These are phyloP conservation scores for Boletus sp. DNA, from an alignment of 768 basidiomycete species.

Conservation along the genomic window DNA sequence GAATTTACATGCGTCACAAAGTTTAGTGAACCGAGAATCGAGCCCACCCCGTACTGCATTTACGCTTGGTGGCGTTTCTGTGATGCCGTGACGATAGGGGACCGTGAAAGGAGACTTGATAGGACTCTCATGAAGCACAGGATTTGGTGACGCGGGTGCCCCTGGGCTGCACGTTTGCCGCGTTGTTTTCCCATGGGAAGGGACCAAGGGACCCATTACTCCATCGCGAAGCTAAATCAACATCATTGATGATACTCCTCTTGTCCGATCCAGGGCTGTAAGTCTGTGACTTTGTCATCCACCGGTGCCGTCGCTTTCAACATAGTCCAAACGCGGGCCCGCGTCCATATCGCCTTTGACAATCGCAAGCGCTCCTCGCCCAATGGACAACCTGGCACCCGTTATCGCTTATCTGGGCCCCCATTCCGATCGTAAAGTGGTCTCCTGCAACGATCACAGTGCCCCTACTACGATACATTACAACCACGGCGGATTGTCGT, in stretches of 20 bases:
- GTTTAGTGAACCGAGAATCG: slow-evolving; percentile 9
- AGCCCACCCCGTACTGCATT: slow-evolving; percentile 1
- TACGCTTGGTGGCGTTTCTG: slow-evolving; percentile 9
- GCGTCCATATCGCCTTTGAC: not conserved
- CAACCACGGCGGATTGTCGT: slow-evolving; percentile 21
- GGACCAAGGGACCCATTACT: slow-evolving; percentile 15
- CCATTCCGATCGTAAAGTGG: slow-evolving; percentile 8
- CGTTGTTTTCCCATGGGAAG: slow-evolving; percentile 20
- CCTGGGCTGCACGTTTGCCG: slow-evolving; percentile 20
- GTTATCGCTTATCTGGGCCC: slow-evolving; percentile 6
- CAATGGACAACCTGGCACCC: not conserved
- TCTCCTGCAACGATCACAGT: slow-evolving; percentile 7
- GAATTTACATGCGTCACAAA: slow-evolving; percentile 12
- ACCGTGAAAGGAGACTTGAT: slow-evolving; percentile 2
- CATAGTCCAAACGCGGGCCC: not conserved
- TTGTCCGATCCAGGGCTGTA: not conserved
- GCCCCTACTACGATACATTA: slow-evolving; percentile 11
- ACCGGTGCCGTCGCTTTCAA: not conserved
- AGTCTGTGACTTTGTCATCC: not conserved
- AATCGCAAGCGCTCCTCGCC: not conserved
- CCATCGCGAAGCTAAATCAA: slow-evolving; percentile 17
- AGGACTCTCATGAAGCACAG: slow-evolving; percentile 17
- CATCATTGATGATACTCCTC: slow-evolving; percentile 13
- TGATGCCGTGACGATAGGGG: slow-evolving; percentile 11
- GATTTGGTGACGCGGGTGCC: slow-evolving; percentile 10